phyloP scores from a whole-genome alignment of 495 filamentous ascomycete genomes.

The Xylaria sp. region DNA sequence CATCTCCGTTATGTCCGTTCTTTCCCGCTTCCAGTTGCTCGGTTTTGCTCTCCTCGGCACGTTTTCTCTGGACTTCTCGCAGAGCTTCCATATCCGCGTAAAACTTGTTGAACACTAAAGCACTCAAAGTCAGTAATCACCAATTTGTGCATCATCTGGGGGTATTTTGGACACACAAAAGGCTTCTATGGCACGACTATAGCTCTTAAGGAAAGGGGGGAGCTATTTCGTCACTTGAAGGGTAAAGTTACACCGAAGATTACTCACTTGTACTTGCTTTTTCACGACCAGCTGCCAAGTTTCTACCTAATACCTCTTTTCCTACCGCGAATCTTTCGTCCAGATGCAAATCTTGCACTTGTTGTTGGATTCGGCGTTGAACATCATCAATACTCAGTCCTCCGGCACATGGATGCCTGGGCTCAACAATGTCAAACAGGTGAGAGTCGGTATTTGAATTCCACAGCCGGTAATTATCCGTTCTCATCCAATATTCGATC shows the following conservation, averaged over 20 bases:
- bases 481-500: conserved; percentile 79
- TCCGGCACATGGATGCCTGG: conserved; percentile 92
- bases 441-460: conserved; percentile 75
- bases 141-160: not conserved
- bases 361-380: conserved; percentile 86
- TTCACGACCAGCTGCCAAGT: conserved; percentile 81
- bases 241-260: not conserved
- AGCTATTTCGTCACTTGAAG: not conserved
- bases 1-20: conserved; percentile 58
- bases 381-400: conserved; percentile 94
- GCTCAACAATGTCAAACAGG: conserved; percentile 92
- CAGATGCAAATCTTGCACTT: conserved; percentile 85
- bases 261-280: conserved; percentile 67
- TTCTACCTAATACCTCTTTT: conserved; percentile 77
- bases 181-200: not conserved
- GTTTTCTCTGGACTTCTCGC: conserved; percentile 79
- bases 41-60: conserved; percentile 63
- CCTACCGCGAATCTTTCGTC: conserved; percentile 83
- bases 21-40: conserved; percentile 42
- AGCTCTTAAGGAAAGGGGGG: not conserved
- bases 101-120: conserved; percentile 74
- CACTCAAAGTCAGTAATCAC: not conserved
- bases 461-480: conserved; percentile 90
- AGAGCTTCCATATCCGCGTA: conserved; percentile 89
- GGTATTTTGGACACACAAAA: no score